These are phyloP conservation scores for Planoprotostelium fungivorum DNA, from an alignment of 78 protist genomes.

Conservation along the genomic window DNA sequence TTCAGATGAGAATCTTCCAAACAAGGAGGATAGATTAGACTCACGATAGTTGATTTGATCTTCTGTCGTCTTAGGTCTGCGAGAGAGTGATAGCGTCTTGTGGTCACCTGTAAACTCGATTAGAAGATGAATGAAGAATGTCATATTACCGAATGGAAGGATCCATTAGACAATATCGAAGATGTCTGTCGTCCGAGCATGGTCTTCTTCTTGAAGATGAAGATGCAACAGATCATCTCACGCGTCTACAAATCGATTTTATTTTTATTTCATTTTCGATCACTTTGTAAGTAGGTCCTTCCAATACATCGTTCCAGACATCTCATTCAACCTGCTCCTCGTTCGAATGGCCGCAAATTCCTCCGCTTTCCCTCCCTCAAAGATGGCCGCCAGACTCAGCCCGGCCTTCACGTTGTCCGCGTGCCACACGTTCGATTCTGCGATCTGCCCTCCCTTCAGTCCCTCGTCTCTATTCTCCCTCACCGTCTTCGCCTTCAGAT, in stretches of 20 bases:
- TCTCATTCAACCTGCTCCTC: not conserved
- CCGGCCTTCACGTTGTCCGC: not conserved
- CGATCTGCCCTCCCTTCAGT: not conserved
- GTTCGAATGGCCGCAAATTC: not conserved
- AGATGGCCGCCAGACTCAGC: not conserved
- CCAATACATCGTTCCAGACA: not conserved
- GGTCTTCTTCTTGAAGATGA: too few relatives aligned
- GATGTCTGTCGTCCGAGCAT: too few relatives aligned
- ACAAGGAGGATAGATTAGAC: not conserved
- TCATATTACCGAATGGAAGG: too few relatives aligned
- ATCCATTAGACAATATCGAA: too few relatives aligned
- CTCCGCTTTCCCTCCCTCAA: not conserved
- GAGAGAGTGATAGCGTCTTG: not conserved
- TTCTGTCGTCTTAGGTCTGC: not conserved
- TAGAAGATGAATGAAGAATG: too few relatives aligned
- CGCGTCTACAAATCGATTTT: too few relatives aligned
- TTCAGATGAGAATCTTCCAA: not conserved
- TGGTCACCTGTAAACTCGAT: not conserved
- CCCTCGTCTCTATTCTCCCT: not conserved
- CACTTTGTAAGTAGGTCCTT: too few relatives aligned
- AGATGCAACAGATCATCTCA: too few relatives aligned
- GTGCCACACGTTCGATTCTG: not conserved
- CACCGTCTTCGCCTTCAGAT: not conserved
- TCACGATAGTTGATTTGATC: not conserved
- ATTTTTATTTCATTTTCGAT: too few relatives aligned